These are phyloP conservation scores for Macrolepiota dolichaula DNA, from an alignment of 768 basidiomycete genomes.

Conservation along the genomic window DNA sequence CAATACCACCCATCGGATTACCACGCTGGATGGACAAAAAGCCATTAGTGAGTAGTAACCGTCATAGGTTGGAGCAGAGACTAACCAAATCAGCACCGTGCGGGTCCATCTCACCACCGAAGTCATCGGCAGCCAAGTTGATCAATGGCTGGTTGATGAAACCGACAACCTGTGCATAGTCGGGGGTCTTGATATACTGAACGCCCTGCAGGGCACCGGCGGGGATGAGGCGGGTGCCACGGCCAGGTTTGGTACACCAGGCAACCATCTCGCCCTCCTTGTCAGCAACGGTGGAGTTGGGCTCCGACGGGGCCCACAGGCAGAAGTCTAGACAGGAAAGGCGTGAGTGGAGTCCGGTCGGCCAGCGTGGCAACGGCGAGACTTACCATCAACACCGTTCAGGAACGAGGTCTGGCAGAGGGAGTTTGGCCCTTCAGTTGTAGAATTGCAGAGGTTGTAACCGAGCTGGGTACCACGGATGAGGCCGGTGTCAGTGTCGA, in stretches of 20 bases:
- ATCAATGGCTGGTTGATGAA: conserved; percentile 60
- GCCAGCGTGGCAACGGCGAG: not conserved
- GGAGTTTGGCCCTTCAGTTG: conserved; percentile 57
- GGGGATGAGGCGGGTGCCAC: conserved; percentile 76
- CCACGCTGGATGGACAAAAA: conserved; percentile 55
- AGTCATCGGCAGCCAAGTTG: conserved; percentile 49
- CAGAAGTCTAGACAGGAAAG: conserved; percentile 53
- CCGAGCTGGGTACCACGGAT: conserved; percentile 48
- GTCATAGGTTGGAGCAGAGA: not conserved
- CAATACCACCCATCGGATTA: conserved; percentile 71
- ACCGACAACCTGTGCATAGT: conserved; percentile 61
- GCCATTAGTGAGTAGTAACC: not conserved
- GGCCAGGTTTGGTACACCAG: conserved; percentile 71
- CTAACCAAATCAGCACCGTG: conserved; percentile 61
- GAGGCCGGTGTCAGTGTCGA: conserved; percentile 25
- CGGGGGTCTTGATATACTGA: conserved; percentile 57
- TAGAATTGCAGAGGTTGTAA: conserved; percentile 66
- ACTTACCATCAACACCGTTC: conserved; percentile 42
- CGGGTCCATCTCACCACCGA: conserved; percentile 76
- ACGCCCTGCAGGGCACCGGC: conserved; percentile 58
- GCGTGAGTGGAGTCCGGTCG: not conserved
- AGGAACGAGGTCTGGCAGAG: conserved; percentile 59
- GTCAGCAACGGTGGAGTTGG: conserved; percentile 54
- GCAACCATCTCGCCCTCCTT: conserved; percentile 71
- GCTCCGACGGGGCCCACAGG: conserved; percentile 55